Base-by-base conservation (phyloP, 805 yeast genomes). In the Zygotorulaspora chibaensis region DNA sequence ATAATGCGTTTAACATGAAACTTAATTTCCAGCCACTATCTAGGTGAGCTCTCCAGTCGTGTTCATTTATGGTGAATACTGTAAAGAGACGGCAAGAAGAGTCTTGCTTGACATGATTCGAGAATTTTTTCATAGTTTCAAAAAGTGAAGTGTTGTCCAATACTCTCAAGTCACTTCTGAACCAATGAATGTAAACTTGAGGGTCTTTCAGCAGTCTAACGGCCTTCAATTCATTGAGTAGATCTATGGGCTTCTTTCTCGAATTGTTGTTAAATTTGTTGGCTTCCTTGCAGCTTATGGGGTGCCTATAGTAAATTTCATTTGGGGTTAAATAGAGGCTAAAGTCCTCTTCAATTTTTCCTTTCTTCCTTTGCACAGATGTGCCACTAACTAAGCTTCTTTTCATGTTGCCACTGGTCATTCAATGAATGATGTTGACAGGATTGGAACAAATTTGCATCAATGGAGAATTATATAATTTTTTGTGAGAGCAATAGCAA, bases 111-210 rank as follows among this genome's bases (percentile, higher is more conserved):
- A 57, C 53, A 25, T 50, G 39, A n/a, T 56, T 45, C 15, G 53
- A 42, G 2, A 73, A 72, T 8, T 59, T 48, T 17, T 64, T 48
- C 31, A 70, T 52, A 1, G 76, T 75, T 13, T 63, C 49, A 11
- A 49, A 57, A 33, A 77, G 61, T 0, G 71, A 75, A 1, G 58
- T 61, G 52, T 77, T 77, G 53, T 77, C 79, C 8, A 55, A 58
- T 7, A 69, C 44, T 37, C 82, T 61, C 23, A 77, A 58, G 50
- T 78, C 83, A 30, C 69, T 65, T 13, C 72, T 56, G 43, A 77
- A 75, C 70, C 79, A 68, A 55, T 75, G 79, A 15, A 73, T 68
- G 11, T 72, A 43, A 15, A 51, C 40, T 25, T 50, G 47, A 8
- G 46, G 48, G 9, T 46, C 39, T 1, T 46, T 40, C 5, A 18